Base-by-base conservation (phyloP, 345 rosid species). In the Eucalyptus regnans region DNA sequence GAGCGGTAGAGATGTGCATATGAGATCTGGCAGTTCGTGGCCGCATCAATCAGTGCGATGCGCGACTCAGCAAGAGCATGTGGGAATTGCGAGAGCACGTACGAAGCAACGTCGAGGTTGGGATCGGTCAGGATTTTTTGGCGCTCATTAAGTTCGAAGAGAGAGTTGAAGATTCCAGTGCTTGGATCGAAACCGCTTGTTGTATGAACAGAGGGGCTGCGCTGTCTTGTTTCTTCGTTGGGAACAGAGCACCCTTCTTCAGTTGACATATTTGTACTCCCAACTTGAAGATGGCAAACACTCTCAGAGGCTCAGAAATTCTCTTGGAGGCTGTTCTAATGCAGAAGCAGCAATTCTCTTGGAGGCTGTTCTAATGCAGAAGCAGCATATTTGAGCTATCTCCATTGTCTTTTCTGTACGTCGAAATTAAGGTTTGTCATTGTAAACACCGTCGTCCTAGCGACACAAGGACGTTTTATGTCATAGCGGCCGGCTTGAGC, bases 1-100 rank as follows among this genome's bases (percentile, higher is more conserved):
- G 96, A 94, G 50, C 90, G 91, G 33, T 31, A 88, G 87, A 95
- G 94, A 66, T 94, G 90, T 3, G 92, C 91, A n/a, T 92, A 94
- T 4, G 93, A 91, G 85, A 94, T 88, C 7, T 56, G 88, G 8
- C 48, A 88, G 87, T 68, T 85, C 2, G 94, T 91, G 20, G 91
- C 90, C 11, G 92, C 86, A 87, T 95, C 96, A 50, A 94, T 88
- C 27, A 94, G 89, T n/a, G 95, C 96, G 23, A 92, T 60, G 37
- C 86, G 92, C 29, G 93, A 64, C 87, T 90, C 90, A 10, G 94
- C 91, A 15, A 76, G 86, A 37, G 93, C 90, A 50, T 89, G 90
- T 64, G 94, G 94, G 88, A 94, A 93, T 23, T 92, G 92, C 3
- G 96, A 94, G 23, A 95, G 64, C 89, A 93, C 92, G 62, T 88